These are phyloP conservation scores for Hyaloperonospora arabidopsidis DNA, from an alignment of 352 stramenopile genomes.

Conservation along the genomic window DNA sequence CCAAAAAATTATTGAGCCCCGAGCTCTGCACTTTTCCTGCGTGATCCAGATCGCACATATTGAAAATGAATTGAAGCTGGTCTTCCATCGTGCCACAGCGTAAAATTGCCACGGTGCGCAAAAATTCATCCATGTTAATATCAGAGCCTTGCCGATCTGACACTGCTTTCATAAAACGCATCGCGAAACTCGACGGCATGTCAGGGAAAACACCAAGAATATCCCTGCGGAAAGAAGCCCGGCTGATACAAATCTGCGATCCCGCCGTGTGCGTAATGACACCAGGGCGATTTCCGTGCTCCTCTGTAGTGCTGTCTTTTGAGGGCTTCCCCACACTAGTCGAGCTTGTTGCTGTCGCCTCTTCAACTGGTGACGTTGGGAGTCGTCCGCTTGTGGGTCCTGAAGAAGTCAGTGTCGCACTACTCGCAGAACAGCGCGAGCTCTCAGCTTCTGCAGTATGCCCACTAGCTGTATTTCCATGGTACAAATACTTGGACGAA, in stretches of 20 bases:
- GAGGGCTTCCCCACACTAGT: conserved; percentile 16
- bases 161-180: conserved; percentile 85
- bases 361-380: conserved; percentile 42
- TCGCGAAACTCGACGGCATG: conserved; percentile 84
- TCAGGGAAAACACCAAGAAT: conserved; percentile 85
- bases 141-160: conserved; percentile 75
- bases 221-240: conserved; percentile 75
- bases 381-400: conserved; percentile 20
- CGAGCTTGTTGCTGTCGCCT: conserved; percentile 17
- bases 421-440: conserved; percentile 16
- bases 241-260: conserved; percentile 74
- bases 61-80: conserved; percentile 73
- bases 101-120: conserved; percentile 72
- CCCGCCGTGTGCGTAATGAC: conserved; percentile 57
- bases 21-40: conserved; percentile 81
- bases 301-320: conserved; percentile 37
- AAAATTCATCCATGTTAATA: conserved; percentile 86
- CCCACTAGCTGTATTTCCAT: conserved; percentile 30
- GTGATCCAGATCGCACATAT: conserved; percentile 86
- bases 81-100: conserved; percentile 65
- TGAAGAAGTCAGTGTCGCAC: conserved; percentile 13
- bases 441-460: conserved; percentile 29
- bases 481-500: conserved; percentile 79
- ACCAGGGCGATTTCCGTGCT: conserved; percentile 32
- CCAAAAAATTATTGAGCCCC: conserved; percentile 77